Percentiles rank a stretch among this genome's conserved stretches.
Conservation (phyloP, 2,329 filamentous ascomycete species). For the Lecanosticta acicola region DNA sequence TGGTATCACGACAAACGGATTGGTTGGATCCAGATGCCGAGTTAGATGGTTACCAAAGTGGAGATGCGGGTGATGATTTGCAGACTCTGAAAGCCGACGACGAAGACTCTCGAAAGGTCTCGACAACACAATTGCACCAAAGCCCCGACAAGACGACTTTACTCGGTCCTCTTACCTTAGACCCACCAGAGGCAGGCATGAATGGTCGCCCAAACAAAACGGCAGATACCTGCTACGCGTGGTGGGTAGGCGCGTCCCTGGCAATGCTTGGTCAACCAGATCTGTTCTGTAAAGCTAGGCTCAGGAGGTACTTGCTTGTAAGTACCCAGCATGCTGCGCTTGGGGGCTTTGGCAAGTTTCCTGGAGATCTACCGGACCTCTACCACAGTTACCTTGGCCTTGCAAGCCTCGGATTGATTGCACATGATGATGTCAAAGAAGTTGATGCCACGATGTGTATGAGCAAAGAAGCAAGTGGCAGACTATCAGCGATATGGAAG, state of each 20-base stretch:
- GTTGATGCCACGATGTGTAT: slow-evolving; percentile 75
- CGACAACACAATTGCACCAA: slow-evolving; percentile 18
- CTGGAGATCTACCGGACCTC: slow-evolving; percentile 55
- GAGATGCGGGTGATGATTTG: neutral
- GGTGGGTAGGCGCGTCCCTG: slow-evolving; percentile 72
- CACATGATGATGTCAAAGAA: slow-evolving; percentile 62
- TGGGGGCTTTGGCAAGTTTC: slow-evolving; percentile 44
- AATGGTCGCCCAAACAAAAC: slow-evolving; percentile 88
- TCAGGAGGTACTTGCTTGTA: slow-evolving; percentile 69
- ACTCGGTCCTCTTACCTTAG: slow-evolving; percentile 8
- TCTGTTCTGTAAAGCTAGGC: slow-evolving; percentile 16
- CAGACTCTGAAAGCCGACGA: neutral
- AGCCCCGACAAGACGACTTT: slow-evolving; percentile 21
- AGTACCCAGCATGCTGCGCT: slow-evolving; percentile 76
- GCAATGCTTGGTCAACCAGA: slow-evolving; percentile 21
- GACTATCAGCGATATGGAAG: slow-evolving; percentile 27
- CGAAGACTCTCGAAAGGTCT: neutral
- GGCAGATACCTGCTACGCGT: slow-evolving; percentile 92
- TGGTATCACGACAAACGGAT: slow-evolving; percentile 43
- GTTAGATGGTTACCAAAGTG: slow-evolving; percentile 1
- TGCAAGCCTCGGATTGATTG: slow-evolving; percentile 63
- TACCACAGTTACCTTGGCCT: slow-evolving; percentile 88
- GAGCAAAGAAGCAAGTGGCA: slow-evolving; percentile 49
- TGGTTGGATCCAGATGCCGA: slow-evolving; percentile 35
- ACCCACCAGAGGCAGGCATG: slow-evolving; percentile 55